These are phyloP conservation scores for Coemansia sp. DNA, from an alignment of 192 early-diverging fungal species.

Conservation along the genomic window DNA sequence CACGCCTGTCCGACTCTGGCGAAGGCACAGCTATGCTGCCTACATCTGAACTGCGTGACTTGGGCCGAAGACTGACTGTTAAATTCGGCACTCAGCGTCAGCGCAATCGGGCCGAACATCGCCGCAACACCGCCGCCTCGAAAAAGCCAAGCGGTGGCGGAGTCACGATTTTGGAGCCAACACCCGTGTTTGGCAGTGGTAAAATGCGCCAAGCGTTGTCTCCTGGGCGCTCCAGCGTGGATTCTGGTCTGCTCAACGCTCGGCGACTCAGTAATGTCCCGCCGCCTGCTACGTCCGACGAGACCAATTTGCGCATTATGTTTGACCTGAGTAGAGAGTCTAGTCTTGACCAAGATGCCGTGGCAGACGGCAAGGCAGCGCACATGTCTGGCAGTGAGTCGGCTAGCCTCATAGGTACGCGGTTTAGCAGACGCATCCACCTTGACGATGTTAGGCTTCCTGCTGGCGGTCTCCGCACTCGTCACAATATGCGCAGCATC, in stretches of 20 bases:
- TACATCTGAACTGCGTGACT: conserved; percentile 32
- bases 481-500: conserved; percentile 11
- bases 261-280: conserved; percentile 17
- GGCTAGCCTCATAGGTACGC: not conserved
- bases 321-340: conserved; percentile 34
- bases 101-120: conserved; percentile 5
- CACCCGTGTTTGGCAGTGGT: conserved; percentile 1
- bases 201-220: conserved; percentile 10
- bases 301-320: conserved; percentile 31
- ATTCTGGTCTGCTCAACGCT: conserved; percentile 7
- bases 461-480: conserved; percentile 38
- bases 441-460: conserved; percentile 48
- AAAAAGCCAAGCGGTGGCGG: not conserved
- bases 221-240: not conserved
- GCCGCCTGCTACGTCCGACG: conserved; percentile 5
- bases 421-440: conserved; percentile 33
- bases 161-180: not conserved
- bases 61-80: conserved; percentile 40
- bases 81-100: conserved; percentile 29
- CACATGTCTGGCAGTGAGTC: conserved; percentile 6
- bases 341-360: conserved; percentile 27
- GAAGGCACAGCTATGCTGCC: conserved; percentile 37
- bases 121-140: not conserved
- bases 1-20: conserved; percentile 29
- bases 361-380: not conserved